Evolutionary conservation across 2,329 filamentous ascomycete genomes (phyloP).

Genomic region (Cordyceps pruinosa): DNA sequence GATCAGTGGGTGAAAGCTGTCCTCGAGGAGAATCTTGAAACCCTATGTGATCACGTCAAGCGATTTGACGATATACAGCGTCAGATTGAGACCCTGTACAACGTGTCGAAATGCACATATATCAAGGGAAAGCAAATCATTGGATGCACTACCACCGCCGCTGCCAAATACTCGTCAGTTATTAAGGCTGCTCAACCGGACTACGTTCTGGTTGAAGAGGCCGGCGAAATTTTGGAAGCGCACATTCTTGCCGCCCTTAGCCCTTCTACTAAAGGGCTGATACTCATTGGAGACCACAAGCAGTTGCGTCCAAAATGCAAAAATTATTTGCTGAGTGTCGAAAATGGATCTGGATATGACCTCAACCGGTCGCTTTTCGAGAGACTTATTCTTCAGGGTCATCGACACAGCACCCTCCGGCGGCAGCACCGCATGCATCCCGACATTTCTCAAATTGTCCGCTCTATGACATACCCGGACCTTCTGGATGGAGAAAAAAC

Average conservation of each 20-base stretch:
- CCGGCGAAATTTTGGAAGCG: constrained; percentile 64
- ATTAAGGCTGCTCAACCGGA: constrained; percentile 50
- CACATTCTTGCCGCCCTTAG: constrained; percentile 55
- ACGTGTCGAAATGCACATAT: constrained; percentile 26
- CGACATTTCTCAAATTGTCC: constrained; percentile 55
- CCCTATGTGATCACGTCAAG: constrained; percentile 31
- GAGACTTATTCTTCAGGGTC: constrained; percentile 50
- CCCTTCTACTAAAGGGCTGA: constrained; percentile 50
- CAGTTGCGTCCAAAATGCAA: constrained; percentile 63
- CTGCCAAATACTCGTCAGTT: constrained; percentile 52
- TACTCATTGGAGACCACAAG: constrained; percentile 68
- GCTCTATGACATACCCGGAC: constrained; percentile 54
- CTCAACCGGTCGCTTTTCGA: constrained; percentile 65
- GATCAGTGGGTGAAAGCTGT: constrained; percentile 38
- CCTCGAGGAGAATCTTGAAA: constrained; percentile 41
- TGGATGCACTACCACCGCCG: constrained; percentile 64
- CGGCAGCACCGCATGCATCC: constrained; percentile 64
- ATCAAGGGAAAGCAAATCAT: constrained; percentile 55
- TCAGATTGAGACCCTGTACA: not conserved
- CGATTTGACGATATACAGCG: constrained; percentile 30
- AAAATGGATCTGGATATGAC: constrained; percentile 58
- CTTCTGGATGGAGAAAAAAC: constrained; percentile 51
- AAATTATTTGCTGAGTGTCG: constrained; percentile 53
- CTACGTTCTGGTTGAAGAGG: constrained; percentile 63
- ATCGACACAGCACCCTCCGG: constrained; percentile 45